These are phyloP conservation scores for Suillus variegatus DNA, from an alignment of 768 basidiomycete genomes.

Conservation along the genomic window DNA sequence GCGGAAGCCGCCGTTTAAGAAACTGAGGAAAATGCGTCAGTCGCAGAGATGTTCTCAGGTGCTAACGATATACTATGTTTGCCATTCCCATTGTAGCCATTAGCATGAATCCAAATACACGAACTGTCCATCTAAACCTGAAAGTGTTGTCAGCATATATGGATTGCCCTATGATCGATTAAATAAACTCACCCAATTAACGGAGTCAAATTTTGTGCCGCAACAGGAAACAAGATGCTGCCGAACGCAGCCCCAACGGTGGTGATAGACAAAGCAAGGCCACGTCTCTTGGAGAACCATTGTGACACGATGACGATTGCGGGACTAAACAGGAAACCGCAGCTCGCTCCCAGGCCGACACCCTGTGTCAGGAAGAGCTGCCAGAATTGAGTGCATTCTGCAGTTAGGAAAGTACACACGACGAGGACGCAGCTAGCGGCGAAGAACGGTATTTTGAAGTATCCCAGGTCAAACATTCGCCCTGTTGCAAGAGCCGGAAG, in stretches of 20 bases:
- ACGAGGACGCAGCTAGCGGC: slow-evolving; percentile 53
- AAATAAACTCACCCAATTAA: slow-evolving; percentile 59
- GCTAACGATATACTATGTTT: slow-evolving; percentile 48
- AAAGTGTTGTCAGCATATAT: neutral
- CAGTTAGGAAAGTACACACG: slow-evolving; percentile 58
- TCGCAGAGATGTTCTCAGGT: neutral
- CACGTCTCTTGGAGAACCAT: slow-evolving; percentile 64
- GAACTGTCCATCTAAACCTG: slow-evolving; percentile 78
- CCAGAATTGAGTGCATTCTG: slow-evolving; percentile 75
- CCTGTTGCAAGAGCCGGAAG: slow-evolving; percentile 64
- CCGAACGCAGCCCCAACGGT: slow-evolving; percentile 71
- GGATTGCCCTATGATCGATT: neutral
- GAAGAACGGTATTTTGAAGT: slow-evolving; percentile 53
- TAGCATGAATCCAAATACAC: slow-evolving; percentile 67
- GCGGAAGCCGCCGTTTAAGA: slow-evolving; percentile 52
- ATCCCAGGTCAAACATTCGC: slow-evolving; percentile 73
- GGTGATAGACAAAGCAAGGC: slow-evolving; percentile 59
- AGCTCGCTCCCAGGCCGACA: slow-evolving; percentile 59
- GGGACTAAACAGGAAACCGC: slow-evolving; percentile 64
- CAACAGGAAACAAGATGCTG: slow-evolving; percentile 67
- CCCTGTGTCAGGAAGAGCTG: slow-evolving; percentile 79
- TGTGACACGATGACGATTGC: slow-evolving; percentile 62
- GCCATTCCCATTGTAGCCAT: slow-evolving; percentile 50
- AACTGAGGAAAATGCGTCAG: slow-evolving; percentile 9
- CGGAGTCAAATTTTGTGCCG: slow-evolving; percentile 54